A percentile compares a stretch with the other conserved stretches of the same genome.
Evolutionary conservation across 2,329 filamentous ascomycete species (phyloP).

Genomic region (Domatiomyces globalis): DNA sequence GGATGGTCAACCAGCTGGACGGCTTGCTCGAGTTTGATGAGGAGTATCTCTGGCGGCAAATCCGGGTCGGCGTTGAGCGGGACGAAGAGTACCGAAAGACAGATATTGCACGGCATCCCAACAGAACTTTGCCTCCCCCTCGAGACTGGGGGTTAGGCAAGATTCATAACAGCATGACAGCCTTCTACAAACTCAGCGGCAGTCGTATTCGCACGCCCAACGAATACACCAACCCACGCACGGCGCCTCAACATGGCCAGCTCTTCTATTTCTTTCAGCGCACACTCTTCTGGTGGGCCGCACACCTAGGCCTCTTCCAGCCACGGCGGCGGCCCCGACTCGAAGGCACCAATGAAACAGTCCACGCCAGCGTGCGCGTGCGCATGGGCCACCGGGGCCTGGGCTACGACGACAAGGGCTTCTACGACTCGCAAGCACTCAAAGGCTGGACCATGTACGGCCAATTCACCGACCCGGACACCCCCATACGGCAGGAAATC

Average conservation of each 20-base stretch:
- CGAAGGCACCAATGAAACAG: constrained; percentile 40
- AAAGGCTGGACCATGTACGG: constrained; percentile 15
- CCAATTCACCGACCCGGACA: constrained; percentile 11
- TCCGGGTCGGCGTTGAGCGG: constrained; percentile 5
- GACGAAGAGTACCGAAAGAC: constrained; percentile 3
- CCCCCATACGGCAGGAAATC: constrained; percentile 9
- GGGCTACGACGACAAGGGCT: constrained; percentile 34
- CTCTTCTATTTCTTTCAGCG: constrained; percentile 4
- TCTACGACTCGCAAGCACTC: constrained; percentile 35
- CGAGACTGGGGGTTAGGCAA: constrained; percentile 18
- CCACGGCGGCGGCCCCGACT: constrained; percentile 20
- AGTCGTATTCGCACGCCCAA: constrained; percentile 14
- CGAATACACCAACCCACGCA: constrained; percentile 16
- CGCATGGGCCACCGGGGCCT: constrained; percentile 39
- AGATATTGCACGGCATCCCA: neutral
- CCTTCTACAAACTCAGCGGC: constrained; percentile 15
- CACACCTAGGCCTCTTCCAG: neutral
- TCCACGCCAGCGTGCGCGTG: constrained; percentile 42
- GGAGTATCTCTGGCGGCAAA: constrained; percentile 13
- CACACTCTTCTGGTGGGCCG: constrained; percentile 6
- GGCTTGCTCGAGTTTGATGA: constrained; percentile 16
- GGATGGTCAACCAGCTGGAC: constrained; percentile 36
- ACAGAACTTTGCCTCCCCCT: neutral
- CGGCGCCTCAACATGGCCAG: constrained; percentile 10
- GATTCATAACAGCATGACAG: constrained; percentile 17